phyloP scores from a whole-genome alignment of 176 grass and related monocot genomes.

The Zoysia pacifica region DNA sequence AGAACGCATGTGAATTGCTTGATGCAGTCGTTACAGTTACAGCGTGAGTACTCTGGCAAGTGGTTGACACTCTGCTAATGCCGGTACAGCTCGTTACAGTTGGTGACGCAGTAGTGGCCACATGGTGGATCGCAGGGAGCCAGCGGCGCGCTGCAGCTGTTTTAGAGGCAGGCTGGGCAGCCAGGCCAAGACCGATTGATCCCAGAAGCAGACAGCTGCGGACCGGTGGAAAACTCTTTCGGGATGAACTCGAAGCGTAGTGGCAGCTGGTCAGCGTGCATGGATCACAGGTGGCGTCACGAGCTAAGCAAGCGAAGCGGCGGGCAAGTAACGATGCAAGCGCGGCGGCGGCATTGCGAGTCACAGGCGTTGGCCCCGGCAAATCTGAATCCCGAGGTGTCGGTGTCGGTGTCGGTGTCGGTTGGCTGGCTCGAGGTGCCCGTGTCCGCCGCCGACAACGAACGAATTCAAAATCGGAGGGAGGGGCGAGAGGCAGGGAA shows the following conservation, averaged over 20 bases:
- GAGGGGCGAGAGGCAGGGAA: neutral
- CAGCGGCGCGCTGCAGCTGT: neutral
- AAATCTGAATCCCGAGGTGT: slow-evolving; percentile 43
- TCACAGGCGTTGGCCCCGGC: neutral
- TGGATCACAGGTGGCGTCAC: neutral
- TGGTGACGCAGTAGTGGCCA: slow-evolving; percentile 24
- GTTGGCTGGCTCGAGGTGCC: neutral
- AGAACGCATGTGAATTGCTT: neutral
- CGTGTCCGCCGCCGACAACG: neutral
- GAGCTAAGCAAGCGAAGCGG: neutral
- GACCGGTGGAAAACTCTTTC: neutral
- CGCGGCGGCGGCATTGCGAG: slow-evolving; percentile 4
- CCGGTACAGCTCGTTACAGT: slow-evolving; percentile 15
- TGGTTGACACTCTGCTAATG: neutral
- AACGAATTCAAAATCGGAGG: neutral
- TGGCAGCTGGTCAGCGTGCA: neutral
- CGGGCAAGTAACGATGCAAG: no score
- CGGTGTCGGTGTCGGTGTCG: neutral
- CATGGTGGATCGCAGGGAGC: slow-evolving; percentile 31
- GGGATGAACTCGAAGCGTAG: neutral
- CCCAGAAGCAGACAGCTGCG: neutral
- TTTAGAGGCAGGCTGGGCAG: neutral
- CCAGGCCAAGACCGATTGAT: neutral
- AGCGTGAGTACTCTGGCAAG: neutral
- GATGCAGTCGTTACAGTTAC: neutral